A percentile compares a stretch with the other conserved stretches of the same genome.
These are phyloP conservation scores for Trichoderma endophyticum DNA, from an alignment of 2,329 filamentous ascomycete species.

Conservation along the genomic window DNA sequence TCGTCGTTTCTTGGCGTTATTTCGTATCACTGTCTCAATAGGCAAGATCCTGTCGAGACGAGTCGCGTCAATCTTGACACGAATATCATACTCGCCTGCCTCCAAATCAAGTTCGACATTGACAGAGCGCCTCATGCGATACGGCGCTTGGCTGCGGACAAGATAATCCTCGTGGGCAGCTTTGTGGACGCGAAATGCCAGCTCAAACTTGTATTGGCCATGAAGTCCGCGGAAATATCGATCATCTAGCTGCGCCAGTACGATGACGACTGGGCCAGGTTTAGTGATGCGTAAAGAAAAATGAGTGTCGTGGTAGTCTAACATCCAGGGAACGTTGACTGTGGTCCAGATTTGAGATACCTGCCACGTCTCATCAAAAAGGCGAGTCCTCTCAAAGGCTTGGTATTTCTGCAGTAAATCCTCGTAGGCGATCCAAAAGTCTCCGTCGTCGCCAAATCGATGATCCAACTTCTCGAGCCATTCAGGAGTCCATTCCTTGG, in stretches of 20 bases:
- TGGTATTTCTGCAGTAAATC: constrained; percentile 59
- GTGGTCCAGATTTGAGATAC: constrained; percentile 48
- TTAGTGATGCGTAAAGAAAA: constrained; percentile 51
- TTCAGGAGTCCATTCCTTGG: constrained; percentile 78
- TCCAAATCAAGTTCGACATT: constrained; percentile 74
- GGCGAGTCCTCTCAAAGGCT: constrained; percentile 55
- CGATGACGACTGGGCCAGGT: constrained; percentile 51
- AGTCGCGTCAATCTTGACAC: constrained; percentile 70
- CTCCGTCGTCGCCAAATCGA: constrained; percentile 73
- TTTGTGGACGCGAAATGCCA: constrained; percentile 54
- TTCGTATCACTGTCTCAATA: constrained; percentile 66
- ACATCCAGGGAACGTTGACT: constrained; percentile 53
- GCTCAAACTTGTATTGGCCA: constrained; percentile 53
- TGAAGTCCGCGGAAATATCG: constrained; percentile 56
- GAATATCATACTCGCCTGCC: constrained; percentile 70
- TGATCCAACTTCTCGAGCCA: constrained; percentile 71
- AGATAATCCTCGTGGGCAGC: constrained; percentile 51
- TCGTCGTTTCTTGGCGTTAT: constrained; percentile 57
- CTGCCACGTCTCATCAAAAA: constrained; percentile 55
- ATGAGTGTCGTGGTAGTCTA: constrained; percentile 52
- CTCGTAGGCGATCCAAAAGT: constrained; percentile 58
- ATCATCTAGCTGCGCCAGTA: constrained; percentile 55
- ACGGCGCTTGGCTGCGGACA: constrained; percentile 51
- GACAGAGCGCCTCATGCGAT: constrained; percentile 67
- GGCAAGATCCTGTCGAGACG: constrained; percentile 48